Base-by-base conservation (phyloP, 257 asterid species). In the Solanum rostratum region DNA sequence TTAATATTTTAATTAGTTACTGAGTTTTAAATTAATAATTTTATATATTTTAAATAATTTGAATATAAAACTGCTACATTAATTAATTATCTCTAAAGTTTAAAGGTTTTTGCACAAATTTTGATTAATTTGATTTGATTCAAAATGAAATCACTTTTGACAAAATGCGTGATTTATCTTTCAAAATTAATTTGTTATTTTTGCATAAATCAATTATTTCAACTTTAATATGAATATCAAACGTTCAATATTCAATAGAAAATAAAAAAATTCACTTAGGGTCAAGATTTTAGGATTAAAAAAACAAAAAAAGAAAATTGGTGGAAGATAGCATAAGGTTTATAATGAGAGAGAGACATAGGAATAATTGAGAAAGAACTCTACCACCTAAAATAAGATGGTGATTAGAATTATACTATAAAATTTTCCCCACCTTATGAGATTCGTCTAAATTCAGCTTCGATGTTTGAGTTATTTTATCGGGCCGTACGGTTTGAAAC, bases 331-430 rank as follows among this genome's bases (percentile, higher is more conserved):
- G 12, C 7, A 70, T 20, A 70, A 70, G 19, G 11, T n/a, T 43
- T n/a, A 33, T 33, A 45, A 45, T 73, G 39, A 73, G 57, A 73
- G 13, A 7, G 43, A 5, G 43, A 73, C 57, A 73, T 7, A 45
- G 4, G 6, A 73, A n/a, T 73, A 73, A 73, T 45, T 45, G 80
- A 73, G 80, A 73, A 73, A 73, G 39, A 73, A 22, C 80, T 73
- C 33, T n/a, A 71, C 39, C 12, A 73, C 80, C 80, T 73, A 73
- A 73, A 15, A 70, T 70, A 20, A 41, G 12, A 45, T 73, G 12
- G 14, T 73, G 57, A 73, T 73, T 22, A 41, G 14, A 71, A 74
- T 20, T 22, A 29, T 15, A 45, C 7, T 22, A n/a, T 2, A 22
- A n/a, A 22, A 11, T 14, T 14, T 33, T 5, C 37, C 37, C 5